phyloP scores from a whole-genome alignment of 2,329 filamentous ascomycete genomes.

The Fusarium haematococcum region DNA sequence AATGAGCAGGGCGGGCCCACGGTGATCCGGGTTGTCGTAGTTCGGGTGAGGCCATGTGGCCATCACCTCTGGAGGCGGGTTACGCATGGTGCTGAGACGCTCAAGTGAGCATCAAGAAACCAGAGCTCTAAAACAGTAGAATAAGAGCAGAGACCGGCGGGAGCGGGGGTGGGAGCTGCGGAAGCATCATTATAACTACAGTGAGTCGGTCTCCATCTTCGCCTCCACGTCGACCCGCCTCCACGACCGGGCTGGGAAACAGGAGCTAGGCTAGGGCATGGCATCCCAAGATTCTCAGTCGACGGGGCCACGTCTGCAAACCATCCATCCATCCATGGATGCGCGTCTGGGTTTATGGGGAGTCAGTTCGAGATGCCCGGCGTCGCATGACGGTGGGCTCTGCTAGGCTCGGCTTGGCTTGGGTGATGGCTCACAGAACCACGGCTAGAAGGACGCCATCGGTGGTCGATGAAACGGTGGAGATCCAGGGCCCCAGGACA shows the following conservation, averaged over 20 bases:
- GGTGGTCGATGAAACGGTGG: constrained; percentile 17
- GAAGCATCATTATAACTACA: constrained; percentile 35
- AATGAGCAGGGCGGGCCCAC: constrained; percentile 53
- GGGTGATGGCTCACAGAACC: constrained; percentile 31
- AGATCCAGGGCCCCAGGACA: constrained; percentile 12
- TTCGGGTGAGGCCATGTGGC: constrained; percentile 54
- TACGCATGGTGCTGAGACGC: constrained; percentile 46
- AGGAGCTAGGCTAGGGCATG: constrained; percentile 15
- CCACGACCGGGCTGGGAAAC: constrained; percentile 16
- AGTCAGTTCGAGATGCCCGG: constrained; percentile 7
- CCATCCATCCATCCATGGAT: neutral
- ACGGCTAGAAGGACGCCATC: constrained; percentile 27
- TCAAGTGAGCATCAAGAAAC: constrained; percentile 10
- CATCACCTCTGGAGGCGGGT: constrained; percentile 51
- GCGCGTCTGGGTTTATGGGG: constrained; percentile 13
- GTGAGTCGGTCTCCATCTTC: constrained; percentile 17
- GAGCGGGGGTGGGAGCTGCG: constrained; percentile 15
- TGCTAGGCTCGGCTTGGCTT: constrained; percentile 27
- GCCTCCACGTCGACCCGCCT: constrained; percentile 37
- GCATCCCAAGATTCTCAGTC: constrained; percentile 16
- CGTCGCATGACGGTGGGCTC: constrained; percentile 38
- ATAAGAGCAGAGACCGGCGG: constrained; percentile 47
- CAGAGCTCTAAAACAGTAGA: constrained; percentile 6
- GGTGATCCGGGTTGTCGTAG: constrained; percentile 51
- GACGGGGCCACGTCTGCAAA: constrained; percentile 13